These are phyloP conservation scores for Emiliania huxleyi DNA, from an alignment of 78 protist genomes.

Conservation along the genomic window DNA sequence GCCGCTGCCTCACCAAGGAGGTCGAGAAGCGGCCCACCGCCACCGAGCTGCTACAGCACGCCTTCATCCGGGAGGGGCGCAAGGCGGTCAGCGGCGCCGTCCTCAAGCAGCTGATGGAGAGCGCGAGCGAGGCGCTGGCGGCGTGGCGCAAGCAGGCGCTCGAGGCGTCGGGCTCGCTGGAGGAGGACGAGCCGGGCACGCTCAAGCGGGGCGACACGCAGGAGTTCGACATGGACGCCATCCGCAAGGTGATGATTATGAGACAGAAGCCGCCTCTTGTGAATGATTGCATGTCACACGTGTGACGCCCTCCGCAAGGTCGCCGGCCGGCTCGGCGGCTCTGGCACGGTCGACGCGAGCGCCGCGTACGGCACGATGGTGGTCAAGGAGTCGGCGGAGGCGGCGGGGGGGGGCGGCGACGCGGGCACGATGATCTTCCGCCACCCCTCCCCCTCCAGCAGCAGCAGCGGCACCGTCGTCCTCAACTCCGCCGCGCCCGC, in stretches of 20 bases:
- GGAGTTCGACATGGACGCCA: background rate
- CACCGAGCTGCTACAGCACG: background rate
- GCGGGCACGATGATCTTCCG: background rate
- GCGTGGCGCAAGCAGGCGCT: background rate
- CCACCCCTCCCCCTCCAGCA: background rate
- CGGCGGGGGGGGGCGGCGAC: background rate
- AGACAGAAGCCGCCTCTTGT: too few species aligned
- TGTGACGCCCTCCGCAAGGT: too few species aligned
- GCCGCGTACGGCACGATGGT: background rate
- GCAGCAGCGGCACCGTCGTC: background rate
- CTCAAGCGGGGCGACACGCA: background rate
- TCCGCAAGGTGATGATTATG: background rate
- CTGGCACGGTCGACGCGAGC: too few species aligned
- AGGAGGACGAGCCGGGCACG: background rate
- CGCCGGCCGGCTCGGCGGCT: too few species aligned
- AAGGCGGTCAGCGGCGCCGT: background rate
- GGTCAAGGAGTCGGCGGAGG: background rate
- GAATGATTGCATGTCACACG: too few species aligned
- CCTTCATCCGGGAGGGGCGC: background rate
- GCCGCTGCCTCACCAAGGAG: constrained; percentile 86
- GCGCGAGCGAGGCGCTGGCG: background rate
- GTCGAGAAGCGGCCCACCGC: constrained; percentile 34
- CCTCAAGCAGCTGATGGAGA: background rate
- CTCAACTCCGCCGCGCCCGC: background rate
- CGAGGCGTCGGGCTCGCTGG: background rate